phyloP scores from a whole-genome alignment of 805 yeast species.

The Blastobotrys americana region DNA sequence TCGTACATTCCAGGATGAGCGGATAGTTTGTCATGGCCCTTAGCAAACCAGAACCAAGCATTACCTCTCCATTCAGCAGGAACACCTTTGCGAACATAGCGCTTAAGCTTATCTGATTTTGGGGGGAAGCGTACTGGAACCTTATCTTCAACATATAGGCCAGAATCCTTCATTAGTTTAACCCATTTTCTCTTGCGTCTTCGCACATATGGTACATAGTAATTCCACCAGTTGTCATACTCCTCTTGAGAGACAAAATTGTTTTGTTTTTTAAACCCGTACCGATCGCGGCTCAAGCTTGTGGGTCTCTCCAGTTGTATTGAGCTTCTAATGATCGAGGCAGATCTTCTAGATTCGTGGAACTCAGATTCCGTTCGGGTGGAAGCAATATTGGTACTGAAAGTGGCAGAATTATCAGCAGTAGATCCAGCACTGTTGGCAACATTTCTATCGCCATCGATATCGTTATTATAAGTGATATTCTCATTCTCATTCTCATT shows the following conservation, averaged over 20 bases:
- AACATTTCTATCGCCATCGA: neutral
- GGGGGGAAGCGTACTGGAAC: constrained; percentile 33
- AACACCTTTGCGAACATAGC: constrained; percentile 82
- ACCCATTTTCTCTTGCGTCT: constrained; percentile 76
- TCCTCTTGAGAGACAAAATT: constrained; percentile 44
- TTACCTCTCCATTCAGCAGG: constrained; percentile 97
- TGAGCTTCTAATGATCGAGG: constrained; percentile 13
- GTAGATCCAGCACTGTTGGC: neutral
- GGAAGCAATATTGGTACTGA: neutral
- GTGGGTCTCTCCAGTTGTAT: constrained; percentile 12
- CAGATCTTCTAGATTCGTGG: constrained; percentile 4
- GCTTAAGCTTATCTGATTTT: constrained; percentile 39
- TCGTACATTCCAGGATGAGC: constrained; percentile 71
- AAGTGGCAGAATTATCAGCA: neutral
- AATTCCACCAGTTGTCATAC: constrained; percentile 70
- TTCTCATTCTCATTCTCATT: too few relatives aligned
- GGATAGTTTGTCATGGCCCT: constrained; percentile 66
- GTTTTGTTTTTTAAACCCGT: constrained; percentile 76
- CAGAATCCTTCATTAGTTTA: constrained; percentile 55
- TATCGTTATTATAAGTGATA: too few relatives aligned
- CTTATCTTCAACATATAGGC: constrained; percentile 43
- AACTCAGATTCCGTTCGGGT: neutral
- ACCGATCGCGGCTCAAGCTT: constrained; percentile 47
- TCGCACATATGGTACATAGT: constrained; percentile 54
- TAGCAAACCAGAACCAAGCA: constrained; percentile 94